Percentiles rank a stretch among this genome's conserved stretches.
phyloP scores from a whole-genome alignment of 108 stramenopile species.

The Poteriospumella lacustris region DNA sequence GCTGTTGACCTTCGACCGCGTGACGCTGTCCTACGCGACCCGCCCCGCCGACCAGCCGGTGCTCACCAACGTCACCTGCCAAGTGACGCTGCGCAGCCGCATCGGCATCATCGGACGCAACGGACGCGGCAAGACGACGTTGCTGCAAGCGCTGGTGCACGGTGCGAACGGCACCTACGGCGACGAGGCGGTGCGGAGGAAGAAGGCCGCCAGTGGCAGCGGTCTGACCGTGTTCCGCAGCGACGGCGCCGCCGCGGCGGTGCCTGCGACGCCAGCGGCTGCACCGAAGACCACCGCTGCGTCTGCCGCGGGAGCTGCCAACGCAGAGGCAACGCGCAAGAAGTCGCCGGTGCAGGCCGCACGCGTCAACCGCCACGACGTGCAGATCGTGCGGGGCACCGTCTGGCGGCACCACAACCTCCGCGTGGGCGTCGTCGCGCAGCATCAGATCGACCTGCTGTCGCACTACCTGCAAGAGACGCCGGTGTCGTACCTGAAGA shows the following conservation, averaged over 20 bases:
- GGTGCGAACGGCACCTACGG: too few species aligned
- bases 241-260: too few species aligned
- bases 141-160: too few species aligned
- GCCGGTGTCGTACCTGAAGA: neutral
- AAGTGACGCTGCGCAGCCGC: neutral
- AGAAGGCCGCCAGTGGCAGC: too few species aligned
- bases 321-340: too few species aligned
- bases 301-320: too few species aligned
- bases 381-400: neutral
- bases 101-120: neutral
- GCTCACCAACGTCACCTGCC: neutral
- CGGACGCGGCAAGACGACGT: neutral
- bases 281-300: too few species aligned
- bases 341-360: too few species aligned
- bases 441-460: neutral
- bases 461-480: neutral
- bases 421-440: neutral
- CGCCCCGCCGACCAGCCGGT: neutral
- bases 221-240: too few species aligned
- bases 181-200: too few species aligned
- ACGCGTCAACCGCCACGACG: too few species aligned
- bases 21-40: neutral
- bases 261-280: too few species aligned
- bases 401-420: conserved; percentile 8
- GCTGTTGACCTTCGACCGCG: neutral